Base-by-base conservation (phyloP, 495 filamentous ascomycete genomes). In the Penicillium coffeae region DNA sequence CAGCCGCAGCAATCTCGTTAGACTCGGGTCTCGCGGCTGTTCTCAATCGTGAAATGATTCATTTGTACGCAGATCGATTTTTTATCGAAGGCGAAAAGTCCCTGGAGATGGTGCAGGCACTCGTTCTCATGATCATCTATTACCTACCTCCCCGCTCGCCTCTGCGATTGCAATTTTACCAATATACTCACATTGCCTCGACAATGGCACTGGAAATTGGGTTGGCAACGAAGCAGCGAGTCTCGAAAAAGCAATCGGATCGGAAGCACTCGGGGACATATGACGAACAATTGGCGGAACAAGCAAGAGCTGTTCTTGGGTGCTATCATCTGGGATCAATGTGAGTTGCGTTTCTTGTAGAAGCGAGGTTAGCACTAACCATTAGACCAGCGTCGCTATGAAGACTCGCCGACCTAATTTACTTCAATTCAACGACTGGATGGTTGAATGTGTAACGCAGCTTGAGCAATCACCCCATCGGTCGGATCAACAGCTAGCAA, bases 171-270 rank as follows among this genome's bases (percentile, higher is more conserved):
- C 76, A 80, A 43, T 70, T 73, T 44, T 79, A 78, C 54, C 71
- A 81, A 55, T 78, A 77, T 45, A 72, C 75, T 3, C 75, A 79
- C 37, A 77, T 81, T 50, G 76, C 76, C 10, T 69, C 70, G 15
- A 74, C 71, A 3, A 81, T 80, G 76, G 76, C 73, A 1, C 48
- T 79, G 50, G 76, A 79, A 47, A 73, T 81, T 32, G 76, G 76
- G 1, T 60, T 78, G 19, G 75, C 61, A 21, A 70, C 55, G 35
- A 71, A 64, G 49, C 55, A 55, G 10, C 60, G 52, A 3, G 49
- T 58, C 4, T 55, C 52, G 25, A 55, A 59, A 15, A 64, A 42
- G 16, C 48, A 45, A 20, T 40, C 56, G 40, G 58, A 64, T 37
- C 61, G 53, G 16, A 51, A 51, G 27, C 54, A 49, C 21, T 41